These are phyloP conservation scores for Yamagishiella unicocca DNA, from an alignment of 139 green algal genomes.

Conservation along the genomic window DNA sequence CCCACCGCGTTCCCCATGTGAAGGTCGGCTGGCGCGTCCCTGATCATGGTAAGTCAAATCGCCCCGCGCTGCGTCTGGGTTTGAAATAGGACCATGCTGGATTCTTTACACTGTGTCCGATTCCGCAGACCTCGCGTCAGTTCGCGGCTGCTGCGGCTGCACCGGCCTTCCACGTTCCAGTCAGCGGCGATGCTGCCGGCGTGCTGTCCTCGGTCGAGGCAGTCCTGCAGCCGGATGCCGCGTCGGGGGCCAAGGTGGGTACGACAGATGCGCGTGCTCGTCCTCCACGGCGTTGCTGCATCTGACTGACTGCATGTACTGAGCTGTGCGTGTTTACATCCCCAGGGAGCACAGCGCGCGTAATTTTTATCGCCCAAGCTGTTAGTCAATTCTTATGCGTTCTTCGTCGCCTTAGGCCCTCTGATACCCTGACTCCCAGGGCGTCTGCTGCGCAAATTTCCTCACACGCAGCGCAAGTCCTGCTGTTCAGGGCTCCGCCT, in stretches of 20 bases:
- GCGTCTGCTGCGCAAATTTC: background rate
- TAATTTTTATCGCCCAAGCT: background rate
- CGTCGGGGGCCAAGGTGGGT: slow-evolving; percentile 8
- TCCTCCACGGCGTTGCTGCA: background rate
- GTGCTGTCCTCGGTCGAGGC: slow-evolving; percentile 25
- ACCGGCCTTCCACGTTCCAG: background rate
- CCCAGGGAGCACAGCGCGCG: no score
- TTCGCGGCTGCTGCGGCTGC: slow-evolving; percentile 12
- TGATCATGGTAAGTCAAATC: background rate
- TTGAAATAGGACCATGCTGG: background rate
- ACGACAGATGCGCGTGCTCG: background rate
- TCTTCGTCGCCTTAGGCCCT: background rate
- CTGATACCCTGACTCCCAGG: background rate
- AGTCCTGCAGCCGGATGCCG: background rate
- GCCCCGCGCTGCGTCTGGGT: no score
- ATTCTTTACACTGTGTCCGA: background rate
- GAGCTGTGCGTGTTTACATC: background rate
- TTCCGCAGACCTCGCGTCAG: background rate
- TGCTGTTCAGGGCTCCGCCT: background rate
- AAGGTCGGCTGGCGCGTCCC: background rate
- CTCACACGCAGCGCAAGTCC: background rate
- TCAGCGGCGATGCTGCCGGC: slow-evolving; percentile 5
- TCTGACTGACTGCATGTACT: no score
- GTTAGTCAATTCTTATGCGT: background rate
- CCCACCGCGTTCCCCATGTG: background rate